Percentiles rank a stretch among this genome's conserved stretches.
Conservation (phyloP, 2,329 filamentous ascomycete species). For the Colletotrichum sp. region DNA sequence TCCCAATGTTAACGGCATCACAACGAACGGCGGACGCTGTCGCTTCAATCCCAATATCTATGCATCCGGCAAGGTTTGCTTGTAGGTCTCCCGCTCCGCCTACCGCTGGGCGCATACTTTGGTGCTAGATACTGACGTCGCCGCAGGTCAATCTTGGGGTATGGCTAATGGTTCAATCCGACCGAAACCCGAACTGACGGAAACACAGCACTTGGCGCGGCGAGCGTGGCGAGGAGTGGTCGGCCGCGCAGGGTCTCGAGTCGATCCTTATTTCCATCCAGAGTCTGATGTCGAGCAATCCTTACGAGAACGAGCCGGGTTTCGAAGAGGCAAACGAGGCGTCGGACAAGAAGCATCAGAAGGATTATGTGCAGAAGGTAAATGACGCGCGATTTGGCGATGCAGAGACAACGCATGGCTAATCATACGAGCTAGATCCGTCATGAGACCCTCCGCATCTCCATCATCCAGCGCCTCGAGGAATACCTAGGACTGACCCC, state of each 20-base stretch:
- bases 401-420: conserved; percentile 16
- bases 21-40: conserved; percentile 86
- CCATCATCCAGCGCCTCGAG: conserved; percentile 86
- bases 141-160: conserved; percentile 83
- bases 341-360: conserved; percentile 75
- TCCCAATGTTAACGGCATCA: conserved; percentile 69
- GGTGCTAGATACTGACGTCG: not conserved
- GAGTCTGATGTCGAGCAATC: conserved; percentile 91
- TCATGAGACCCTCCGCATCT: conserved; percentile 87
- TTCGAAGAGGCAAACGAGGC: conserved; percentile 77
- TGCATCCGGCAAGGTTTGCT: conserved; percentile 85
- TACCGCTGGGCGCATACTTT: not conserved
- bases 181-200: conserved; percentile 19
- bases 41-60: conserved; percentile 99
- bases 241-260: conserved; percentile 91
- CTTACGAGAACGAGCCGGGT: conserved; percentile 95
- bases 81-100: conserved; percentile 60
- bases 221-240: conserved; percentile 92
- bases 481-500: conserved; percentile 71
- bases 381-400: not conserved
- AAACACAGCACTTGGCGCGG: conserved; percentile 86
- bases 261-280: conserved; percentile 96
- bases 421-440: conserved; percentile 66
- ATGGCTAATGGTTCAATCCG: conserved; percentile 33
- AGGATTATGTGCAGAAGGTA: conserved; percentile 81